Evolutionary conservation across 106 monocot genomes (phyloP).

Genomic region (Dendrobium nobile): DNA sequence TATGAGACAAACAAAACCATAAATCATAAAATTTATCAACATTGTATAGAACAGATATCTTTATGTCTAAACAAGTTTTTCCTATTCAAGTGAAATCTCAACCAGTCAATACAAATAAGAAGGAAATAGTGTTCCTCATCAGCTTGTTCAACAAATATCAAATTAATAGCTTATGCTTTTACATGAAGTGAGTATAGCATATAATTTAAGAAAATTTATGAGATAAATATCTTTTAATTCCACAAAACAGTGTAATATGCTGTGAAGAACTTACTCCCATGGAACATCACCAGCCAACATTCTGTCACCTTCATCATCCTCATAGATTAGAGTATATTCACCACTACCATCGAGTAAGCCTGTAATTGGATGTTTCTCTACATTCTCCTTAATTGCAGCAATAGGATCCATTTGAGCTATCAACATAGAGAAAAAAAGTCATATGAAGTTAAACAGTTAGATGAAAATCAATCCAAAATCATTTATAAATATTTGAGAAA

Average conservation of each 20-base stretch:
- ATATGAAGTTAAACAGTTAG: neutral
- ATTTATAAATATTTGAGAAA: too few relatives aligned
- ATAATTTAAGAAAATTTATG: neutral
- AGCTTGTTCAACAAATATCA: too few relatives aligned
- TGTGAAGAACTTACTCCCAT: slow-evolving; percentile 66
- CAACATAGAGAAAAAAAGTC: neutral
- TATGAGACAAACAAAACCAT: too few relatives aligned
- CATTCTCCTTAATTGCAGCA: slow-evolving; percentile 6
- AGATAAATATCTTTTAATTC: neutral
- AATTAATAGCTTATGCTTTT: too few relatives aligned
- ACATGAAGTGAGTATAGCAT: neutral
- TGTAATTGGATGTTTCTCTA: slow-evolving; percentile 26
- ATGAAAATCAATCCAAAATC: neutral
- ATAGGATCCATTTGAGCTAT: slow-evolving; percentile 57
- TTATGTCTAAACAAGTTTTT: too few relatives aligned
- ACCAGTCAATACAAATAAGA: too few relatives aligned
- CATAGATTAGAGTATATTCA: slow-evolving; percentile 84
- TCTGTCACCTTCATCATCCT: slow-evolving; percentile 83
- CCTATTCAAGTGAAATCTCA: too few relatives aligned
- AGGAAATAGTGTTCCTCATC: too few relatives aligned
- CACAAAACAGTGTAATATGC: neutral
- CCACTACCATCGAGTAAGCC: slow-evolving; percentile 71
- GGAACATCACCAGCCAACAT: slow-evolving; percentile 92
- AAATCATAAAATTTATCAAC: too few relatives aligned
- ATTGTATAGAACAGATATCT: too few relatives aligned